Evolutionary conservation across 495 filamentous ascomycete genomes (phyloP).

Genomic region (Immersiella caudata): DNA sequence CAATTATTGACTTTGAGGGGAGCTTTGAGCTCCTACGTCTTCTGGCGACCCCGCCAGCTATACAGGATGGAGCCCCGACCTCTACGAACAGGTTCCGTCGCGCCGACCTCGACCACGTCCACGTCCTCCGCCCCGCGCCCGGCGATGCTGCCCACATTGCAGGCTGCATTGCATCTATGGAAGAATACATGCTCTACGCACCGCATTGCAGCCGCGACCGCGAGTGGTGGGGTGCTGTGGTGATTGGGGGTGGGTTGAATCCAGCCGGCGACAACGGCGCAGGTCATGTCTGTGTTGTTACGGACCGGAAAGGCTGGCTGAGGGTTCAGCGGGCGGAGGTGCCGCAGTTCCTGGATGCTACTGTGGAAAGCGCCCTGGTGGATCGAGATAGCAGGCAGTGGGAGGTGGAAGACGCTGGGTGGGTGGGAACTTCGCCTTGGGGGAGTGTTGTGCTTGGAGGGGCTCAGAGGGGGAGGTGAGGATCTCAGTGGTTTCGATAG

Average conservation of each 20-base stretch:
- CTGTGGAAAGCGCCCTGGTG: slow-evolving; percentile 28
- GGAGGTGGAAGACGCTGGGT: slow-evolving; percentile 31
- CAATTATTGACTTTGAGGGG: slow-evolving; percentile 70
- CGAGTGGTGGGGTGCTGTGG: slow-evolving; percentile 55
- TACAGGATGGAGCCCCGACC: neutral
- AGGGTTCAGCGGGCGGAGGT: slow-evolving; percentile 48
- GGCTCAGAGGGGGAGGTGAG: neutral
- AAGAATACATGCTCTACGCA: slow-evolving; percentile 54
- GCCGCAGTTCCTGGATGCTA: slow-evolving; percentile 21
- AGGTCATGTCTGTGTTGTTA: slow-evolving; percentile 34
- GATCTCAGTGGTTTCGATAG: neutral
- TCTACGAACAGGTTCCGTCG: neutral
- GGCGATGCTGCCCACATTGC: slow-evolving; percentile 27
- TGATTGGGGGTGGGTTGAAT: slow-evolving; percentile 41
- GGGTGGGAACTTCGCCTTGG: slow-evolving; percentile 35
- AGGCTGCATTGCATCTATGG: slow-evolving; percentile 36
- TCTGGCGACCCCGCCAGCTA: slow-evolving; percentile 15
- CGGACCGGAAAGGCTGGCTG: slow-evolving; percentile 54
- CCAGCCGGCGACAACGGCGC: slow-evolving; percentile 5
- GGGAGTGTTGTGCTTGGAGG: slow-evolving; percentile 31
- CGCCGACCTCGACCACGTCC: slow-evolving; percentile 42
- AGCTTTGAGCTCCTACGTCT: slow-evolving; percentile 67
- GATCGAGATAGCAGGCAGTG: slow-evolving; percentile 26
- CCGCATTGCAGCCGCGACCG: slow-evolving; percentile 46
- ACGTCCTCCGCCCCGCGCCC: slow-evolving; percentile 43